Base-by-base conservation (phyloP, 495 filamentous ascomycete species). In the Haplographium delicatum region DNA sequence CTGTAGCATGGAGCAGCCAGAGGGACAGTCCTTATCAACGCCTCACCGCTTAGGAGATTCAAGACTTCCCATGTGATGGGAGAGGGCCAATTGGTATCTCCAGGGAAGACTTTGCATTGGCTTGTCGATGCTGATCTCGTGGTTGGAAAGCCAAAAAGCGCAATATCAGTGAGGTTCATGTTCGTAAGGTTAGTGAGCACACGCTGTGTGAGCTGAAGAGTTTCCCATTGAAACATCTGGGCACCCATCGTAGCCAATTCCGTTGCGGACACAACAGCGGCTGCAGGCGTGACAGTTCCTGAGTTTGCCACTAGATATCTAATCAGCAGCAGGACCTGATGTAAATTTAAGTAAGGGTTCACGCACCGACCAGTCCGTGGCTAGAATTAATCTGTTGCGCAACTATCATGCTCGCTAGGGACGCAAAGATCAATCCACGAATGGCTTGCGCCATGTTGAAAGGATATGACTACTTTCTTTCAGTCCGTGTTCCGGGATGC, bases 21-120 rank as follows among this genome's bases (percentile, higher is more conserved):
- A 10, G 79, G 79, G 15, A 74, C 72, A 1, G 73, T 78, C 50
- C 77, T 69, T 47, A 75, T 77, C n/a, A 83, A 65, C 1, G 70
- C 67, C 28, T 72, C 75, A n/a, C 68, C 75, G 8, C 74, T 59
- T 4, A 73, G 57, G 3, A 65, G 43, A 54, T 79, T 68, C 33
- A 82, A 70, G 7, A 68, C 51, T 4, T 61, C 54, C 70, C 73
- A 78, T 11, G 62, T 60, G 5, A 56, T 41, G 1, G 53, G 18
- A 2, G 61, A 63, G 0, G 77, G 76, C 75, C 74, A 80, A 4
- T 45, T 33, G 4, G 26, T 22, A 26, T 73, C 68, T 15, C 76
- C 78, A 1, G 79, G 79, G 45, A 74, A 71, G 25, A 65, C 50
- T 63, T 76, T 79, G 67, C 76, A 80, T 25, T 41, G 20, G 47